Evolutionary conservation across 1,139 yeast species (phyloP).

Genomic region (Candida mesenterica): DNA sequence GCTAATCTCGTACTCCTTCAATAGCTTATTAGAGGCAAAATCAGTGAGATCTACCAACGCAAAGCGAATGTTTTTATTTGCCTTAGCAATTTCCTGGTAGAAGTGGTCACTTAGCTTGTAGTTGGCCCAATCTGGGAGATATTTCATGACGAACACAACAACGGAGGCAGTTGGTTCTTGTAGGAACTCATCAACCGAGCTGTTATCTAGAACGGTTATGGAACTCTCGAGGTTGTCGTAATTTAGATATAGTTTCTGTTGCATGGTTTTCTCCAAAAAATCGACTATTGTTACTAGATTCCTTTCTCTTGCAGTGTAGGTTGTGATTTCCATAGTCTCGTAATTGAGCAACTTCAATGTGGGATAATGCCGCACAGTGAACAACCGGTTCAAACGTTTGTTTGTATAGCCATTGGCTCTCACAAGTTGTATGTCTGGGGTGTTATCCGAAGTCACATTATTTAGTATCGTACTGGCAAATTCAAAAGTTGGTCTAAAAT

Average conservation of each 20-base stretch:
- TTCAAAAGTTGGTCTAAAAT: slow-evolving; percentile 37
- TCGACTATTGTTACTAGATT: slow-evolving; percentile 24
- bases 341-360: slow-evolving; percentile 31
- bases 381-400: slow-evolving; percentile 23
- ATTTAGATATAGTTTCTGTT: slow-evolving; percentile 19
- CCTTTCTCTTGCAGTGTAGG: slow-evolving; percentile 22
- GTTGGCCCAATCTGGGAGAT: slow-evolving; percentile 31
- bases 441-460: slow-evolving; percentile 9
- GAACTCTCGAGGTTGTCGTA: slow-evolving; percentile 17
- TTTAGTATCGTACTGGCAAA: slow-evolving; percentile 31
- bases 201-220: slow-evolving; percentile 14
- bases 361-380: slow-evolving; percentile 31
- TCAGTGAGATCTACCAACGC: slow-evolving; percentile 28
- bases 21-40: slow-evolving; percentile 18
- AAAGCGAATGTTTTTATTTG: slow-evolving; percentile 17
- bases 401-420: slow-evolving; percentile 30
- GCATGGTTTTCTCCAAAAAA: slow-evolving; percentile 19
- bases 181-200: neutral
- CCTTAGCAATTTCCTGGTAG: slow-evolving; percentile 28
- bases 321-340: slow-evolving; percentile 25
- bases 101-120: slow-evolving; percentile 36
- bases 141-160: slow-evolving; percentile 26
- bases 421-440: slow-evolving; percentile 27
- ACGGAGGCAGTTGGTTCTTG: slow-evolving; percentile 7
- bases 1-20: slow-evolving; percentile 27